Base-by-base conservation (phyloP, 352 stramenopile species). In the Globisporangium nagaii region DNA sequence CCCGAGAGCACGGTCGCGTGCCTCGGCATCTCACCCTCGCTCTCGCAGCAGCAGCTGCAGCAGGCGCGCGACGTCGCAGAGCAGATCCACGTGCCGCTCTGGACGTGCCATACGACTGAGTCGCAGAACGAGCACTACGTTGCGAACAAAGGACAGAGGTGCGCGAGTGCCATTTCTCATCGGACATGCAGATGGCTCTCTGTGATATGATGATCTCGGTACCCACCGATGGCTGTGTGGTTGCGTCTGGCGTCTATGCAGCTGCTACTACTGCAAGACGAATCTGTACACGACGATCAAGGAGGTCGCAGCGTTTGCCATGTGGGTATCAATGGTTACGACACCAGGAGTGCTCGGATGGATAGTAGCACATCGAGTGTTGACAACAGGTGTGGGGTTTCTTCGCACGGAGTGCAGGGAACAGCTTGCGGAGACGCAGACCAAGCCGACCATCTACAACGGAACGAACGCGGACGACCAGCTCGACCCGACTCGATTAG, bases 221-320 rank as follows among this genome's bases (percentile, higher is more conserved):
- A n/a, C n/a, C n/a, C n/a, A n/a, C n/a, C n/a, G n/a, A n/a, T n/a
- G n/a, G n/a, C n/a, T n/a, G n/a, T n/a, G n/a, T n/a, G n/a, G n/a
- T n/a, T n/a, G n/a, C n/a, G n/a, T n/a, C n/a, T n/a, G n/a, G n/a
- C n/a, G 12, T 51, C 4, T 43, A 3, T 40, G 36, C 56, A 89
- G 91, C 63, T 99, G 96, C 71, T 98, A 98, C 62, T 91, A 96
- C 54, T 99, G 96, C 82, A 98, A 99, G 72, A 98, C 91, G 6
- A 97, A 96, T 51, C 70, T 99, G n/a, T 99, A 99, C 76, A 76
- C 84, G 31, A 96, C 90, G 25, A 66, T 99, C 22, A 73, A 94
- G 43, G 68, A 85, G n/a, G 88, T 98, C 42, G 80, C 85, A 5
- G 63, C 66, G 8, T 87, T 90, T 57, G 73, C 79, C 19, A 56